Conservation (phyloP, 495 filamentous ascomycete species). For the Neurospora intermedia region DNA sequence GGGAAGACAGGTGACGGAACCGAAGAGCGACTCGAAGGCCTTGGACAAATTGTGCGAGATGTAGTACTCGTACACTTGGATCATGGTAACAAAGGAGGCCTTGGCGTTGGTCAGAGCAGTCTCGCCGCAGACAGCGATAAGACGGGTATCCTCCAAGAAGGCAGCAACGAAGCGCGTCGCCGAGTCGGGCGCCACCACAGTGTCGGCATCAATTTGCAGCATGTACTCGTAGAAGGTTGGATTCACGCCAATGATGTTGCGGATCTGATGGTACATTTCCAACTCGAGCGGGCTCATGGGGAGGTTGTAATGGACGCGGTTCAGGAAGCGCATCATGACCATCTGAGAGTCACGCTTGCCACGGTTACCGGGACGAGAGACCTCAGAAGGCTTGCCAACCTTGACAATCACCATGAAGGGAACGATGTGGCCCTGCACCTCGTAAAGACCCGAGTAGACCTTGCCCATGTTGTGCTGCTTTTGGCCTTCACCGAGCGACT, state of each 20-base stretch:
- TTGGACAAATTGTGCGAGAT: conserved; percentile 97
- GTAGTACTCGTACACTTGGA: conserved; percentile 99
- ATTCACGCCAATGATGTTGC: conserved; percentile 98
- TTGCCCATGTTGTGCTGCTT: conserved; percentile 99
- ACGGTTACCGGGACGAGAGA: conserved; percentile 91
- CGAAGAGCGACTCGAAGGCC: conserved; percentile 97
- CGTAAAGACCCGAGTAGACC: conserved; percentile 93
- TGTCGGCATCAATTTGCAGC: conserved; percentile 95
- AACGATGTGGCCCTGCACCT: conserved; percentile 95
- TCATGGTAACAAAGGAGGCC: conserved; percentile 90
- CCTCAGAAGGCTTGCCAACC: conserved; percentile 93
- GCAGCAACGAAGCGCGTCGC: conserved; percentile 86
- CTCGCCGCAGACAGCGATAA: conserved; percentile 91
- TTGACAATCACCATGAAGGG: conserved; percentile 97
- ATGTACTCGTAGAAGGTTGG: conserved; percentile 98
- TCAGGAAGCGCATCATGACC: conserved; percentile 95
- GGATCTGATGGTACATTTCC: conserved; percentile 98
- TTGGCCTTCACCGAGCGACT: conserved; percentile 89
- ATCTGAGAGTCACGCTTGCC: conserved; percentile 99
- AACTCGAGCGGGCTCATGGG: conserved; percentile 95
- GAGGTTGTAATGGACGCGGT: conserved; percentile 92
- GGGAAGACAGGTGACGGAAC: conserved; percentile 92
- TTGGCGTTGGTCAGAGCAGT: conserved; percentile 90
- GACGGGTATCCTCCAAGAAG: conserved; percentile 80
- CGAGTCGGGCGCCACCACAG: conserved; percentile 82